Percentiles rank a stretch among this genome's conserved stretches.
These are phyloP conservation scores for Wickerhamomyces rabaulensis DNA, from an alignment of 805 yeast species.

Conservation along the genomic window DNA sequence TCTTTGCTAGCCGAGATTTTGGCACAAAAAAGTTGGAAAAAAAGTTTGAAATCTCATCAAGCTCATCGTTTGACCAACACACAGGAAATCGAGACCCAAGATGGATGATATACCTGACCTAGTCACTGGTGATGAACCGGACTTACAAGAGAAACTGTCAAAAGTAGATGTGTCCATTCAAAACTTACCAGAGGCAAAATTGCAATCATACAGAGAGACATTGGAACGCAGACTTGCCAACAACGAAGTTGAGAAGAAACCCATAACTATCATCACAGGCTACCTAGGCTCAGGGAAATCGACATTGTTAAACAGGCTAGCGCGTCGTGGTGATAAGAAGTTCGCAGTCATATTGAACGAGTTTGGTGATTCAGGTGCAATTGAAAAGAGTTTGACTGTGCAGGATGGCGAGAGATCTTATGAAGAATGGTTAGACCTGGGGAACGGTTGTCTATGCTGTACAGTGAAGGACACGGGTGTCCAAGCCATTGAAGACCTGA, in stretches of 20 bases:
- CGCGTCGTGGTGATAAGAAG: conserved; percentile 61
- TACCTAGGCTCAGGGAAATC: conserved; percentile 94
- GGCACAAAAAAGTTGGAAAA: background rate
- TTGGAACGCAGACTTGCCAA: conserved; percentile 8
- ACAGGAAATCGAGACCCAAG: background rate
- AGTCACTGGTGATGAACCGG: conserved; percentile 21
- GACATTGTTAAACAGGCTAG: conserved; percentile 72
- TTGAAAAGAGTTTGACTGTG: conserved; percentile 81
- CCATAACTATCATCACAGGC: conserved; percentile 91
- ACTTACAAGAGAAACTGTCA: conserved; percentile 14
- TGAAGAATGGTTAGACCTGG: conserved; percentile 94
- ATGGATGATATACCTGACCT: conserved; percentile 21
- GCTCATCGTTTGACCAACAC: too few relatives aligned
- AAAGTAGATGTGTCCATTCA: conserved; percentile 13
- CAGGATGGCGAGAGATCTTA: conserved; percentile 47
- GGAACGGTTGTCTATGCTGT: conserved; percentile 95
- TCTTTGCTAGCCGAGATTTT: too few relatives aligned
- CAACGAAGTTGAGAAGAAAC: conserved; percentile 46
- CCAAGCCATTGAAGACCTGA: conserved; percentile 83
- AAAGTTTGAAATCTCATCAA: background rate
- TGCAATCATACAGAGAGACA: conserved; percentile 14
- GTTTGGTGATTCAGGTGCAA: conserved; percentile 85
- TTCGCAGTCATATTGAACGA: conserved; percentile 91
- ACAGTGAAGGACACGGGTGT: conserved; percentile 95
- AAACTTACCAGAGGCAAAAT: conserved; percentile 11